Percentiles rank a stretch among this genome's conserved stretches.
phyloP scores from a whole-genome alignment of 2,329 filamentous ascomycete genomes.

The Lanzia echinophila region DNA sequence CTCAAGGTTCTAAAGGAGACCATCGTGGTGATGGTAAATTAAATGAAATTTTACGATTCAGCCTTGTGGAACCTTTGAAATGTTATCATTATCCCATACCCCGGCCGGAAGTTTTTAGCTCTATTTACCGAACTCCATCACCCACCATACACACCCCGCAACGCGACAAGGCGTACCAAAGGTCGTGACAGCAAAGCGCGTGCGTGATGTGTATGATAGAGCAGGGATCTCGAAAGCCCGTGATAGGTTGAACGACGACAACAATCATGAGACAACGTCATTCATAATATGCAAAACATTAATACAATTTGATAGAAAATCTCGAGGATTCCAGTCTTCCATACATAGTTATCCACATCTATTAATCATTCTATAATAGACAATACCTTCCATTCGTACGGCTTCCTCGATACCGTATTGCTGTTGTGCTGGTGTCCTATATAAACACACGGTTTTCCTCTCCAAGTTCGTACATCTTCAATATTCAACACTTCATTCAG shows the following conservation, averaged over 20 bases:
- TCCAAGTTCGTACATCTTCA: neutral
- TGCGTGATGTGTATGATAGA: neutral
- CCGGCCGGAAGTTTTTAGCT: neutral
- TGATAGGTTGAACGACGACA: slow-evolving; percentile 5
- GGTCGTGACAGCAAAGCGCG: neutral
- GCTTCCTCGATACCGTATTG: neutral
- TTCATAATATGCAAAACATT: slow-evolving; percentile 5
- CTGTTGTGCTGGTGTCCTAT: too few species aligned
- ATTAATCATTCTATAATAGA: neutral
- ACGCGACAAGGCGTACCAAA: neutral
- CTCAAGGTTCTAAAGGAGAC: slow-evolving; percentile 27
- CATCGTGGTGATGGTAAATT: slow-evolving; percentile 21
- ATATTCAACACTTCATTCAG: neutral
- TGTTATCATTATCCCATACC: neutral
- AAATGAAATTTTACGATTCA: neutral
- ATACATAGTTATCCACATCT: neutral
- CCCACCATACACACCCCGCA: neutral
- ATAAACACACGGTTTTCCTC: too few species aligned
- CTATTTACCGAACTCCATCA: neutral
- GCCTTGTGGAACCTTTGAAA: neutral
- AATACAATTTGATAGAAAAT: neutral
- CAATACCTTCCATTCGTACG: neutral
- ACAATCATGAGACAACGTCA: slow-evolving; percentile 23
- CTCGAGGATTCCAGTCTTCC: neutral
- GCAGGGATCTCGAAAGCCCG: neutral